These are phyloP conservation scores for Elaeagnus macrophylla DNA, from an alignment of 306 rosid species.

Conservation along the genomic window DNA sequence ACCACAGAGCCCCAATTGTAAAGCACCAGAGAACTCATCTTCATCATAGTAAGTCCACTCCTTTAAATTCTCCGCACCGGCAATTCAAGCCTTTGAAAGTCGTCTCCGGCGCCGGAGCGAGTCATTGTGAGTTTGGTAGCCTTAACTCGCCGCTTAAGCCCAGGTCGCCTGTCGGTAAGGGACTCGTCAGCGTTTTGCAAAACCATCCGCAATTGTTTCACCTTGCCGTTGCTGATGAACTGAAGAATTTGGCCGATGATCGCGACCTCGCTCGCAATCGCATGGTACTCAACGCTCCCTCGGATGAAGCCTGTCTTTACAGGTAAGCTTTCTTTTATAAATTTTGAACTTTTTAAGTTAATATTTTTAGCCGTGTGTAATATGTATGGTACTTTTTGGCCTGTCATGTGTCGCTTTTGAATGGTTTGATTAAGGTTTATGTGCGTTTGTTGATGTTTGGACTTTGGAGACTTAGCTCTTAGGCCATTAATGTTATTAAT, in stretches of 20 bases:
- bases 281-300: conserved; percentile 29
- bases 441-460: no score
- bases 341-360: not conserved
- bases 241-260: conserved; percentile 56
- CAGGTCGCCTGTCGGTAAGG: conserved; percentile 51
- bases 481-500: no score
- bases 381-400: not conserved
- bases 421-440: no score
- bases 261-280: conserved; percentile 56
- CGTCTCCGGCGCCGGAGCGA: conserved; percentile 29
- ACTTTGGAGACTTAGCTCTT: no score
- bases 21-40: conserved; percentile 1
- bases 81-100: conserved; percentile 15
- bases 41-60: not conserved
- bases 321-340: conserved; percentile 36
- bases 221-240: conserved; percentile 58
- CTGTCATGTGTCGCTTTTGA: no score
- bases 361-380: not conserved
- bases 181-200: conserved; percentile 55
- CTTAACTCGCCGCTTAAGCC: conserved; percentile 65
- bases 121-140: conserved; percentile 44
- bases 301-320: conserved; percentile 67
- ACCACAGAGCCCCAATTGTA: conserved; percentile 15
- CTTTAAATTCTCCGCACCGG: not conserved
- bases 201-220: conserved; percentile 77